A percentile compares a stretch with the other conserved stretches of the same genome.
These are phyloP conservation scores for Bipolaris gigantea DNA, from an alignment of 2,329 filamentous ascomycete species.

Conservation along the genomic window DNA sequence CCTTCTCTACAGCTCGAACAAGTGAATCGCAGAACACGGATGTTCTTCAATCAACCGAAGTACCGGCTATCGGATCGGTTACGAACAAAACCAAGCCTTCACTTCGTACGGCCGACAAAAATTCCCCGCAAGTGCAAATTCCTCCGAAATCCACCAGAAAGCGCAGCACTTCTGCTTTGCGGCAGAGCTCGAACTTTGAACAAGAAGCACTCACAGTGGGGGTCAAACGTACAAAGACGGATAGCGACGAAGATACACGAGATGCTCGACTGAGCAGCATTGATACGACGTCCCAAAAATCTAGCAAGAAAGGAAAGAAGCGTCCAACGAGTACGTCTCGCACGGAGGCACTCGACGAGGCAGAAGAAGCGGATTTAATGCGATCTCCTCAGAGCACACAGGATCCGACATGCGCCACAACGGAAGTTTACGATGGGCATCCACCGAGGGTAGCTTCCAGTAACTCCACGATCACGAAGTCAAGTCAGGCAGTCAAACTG, in stretches of 20 bases:
- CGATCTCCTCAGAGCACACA: conserved; percentile 27
- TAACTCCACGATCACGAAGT: conserved; percentile 33
- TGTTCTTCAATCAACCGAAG: not conserved
- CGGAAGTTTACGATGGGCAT: conserved; percentile 27
- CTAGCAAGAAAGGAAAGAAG: conserved; percentile 16
- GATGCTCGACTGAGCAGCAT: conserved; percentile 14
- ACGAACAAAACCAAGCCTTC: not conserved
- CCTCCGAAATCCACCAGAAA: conserved; percentile 16
- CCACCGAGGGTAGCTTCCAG: conserved; percentile 39
- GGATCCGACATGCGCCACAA: conserved; percentile 11
- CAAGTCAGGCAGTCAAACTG: conserved; percentile 34
- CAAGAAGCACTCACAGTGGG: conserved; percentile 3
- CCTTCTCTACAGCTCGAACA: conserved; percentile 25
- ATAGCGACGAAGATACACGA: conserved; percentile 10
- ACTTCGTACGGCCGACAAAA: not conserved
- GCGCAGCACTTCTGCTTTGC: conserved; percentile 10
- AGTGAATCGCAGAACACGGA: conserved; percentile 2
- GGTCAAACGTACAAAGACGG: conserved; percentile 23
- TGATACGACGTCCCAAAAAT: conserved; percentile 9
- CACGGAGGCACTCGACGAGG: not conserved
- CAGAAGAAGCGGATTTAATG: conserved; percentile 13
- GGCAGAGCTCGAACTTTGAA: not conserved
- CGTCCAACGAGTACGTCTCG: conserved; percentile 4
- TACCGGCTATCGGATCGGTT: not conserved
- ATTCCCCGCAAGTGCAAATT: conserved; percentile 13